A percentile compares a stretch with the other conserved stretches of the same genome.
These are phyloP conservation scores for Gracilaria gracilis DNA, from an alignment of 23 red algal species.

Conservation along the genomic window DNA sequence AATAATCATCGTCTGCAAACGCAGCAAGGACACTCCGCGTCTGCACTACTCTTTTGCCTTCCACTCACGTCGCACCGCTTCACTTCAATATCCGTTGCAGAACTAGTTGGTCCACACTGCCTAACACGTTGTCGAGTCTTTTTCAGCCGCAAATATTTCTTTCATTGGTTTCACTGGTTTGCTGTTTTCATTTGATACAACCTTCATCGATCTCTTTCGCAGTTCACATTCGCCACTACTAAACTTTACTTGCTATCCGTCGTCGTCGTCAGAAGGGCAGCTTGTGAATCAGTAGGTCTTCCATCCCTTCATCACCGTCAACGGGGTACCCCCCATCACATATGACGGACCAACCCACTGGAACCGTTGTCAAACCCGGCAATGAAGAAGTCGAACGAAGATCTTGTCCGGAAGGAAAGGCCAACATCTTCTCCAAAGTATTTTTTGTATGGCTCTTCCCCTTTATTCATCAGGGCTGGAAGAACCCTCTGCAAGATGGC, in stretches of 20 bases:
- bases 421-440: conserved; percentile 45
- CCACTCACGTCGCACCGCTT: not conserved
- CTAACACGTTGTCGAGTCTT: too few species aligned
- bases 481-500: conserved; percentile 68
- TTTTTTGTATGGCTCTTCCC: conserved; percentile 76
- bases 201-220: not conserved
- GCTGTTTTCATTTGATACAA: not conserved
- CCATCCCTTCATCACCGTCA: too few species aligned
- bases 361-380: conserved; percentile 36
- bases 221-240: not conserved
- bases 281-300: too few species aligned
- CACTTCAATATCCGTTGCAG: not conserved
- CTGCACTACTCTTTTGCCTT: not conserved
- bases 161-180: not conserved
- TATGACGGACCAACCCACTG: conserved; percentile 4
- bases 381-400: not conserved
- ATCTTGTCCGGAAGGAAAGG: conserved; percentile 45
- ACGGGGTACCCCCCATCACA: not conserved
- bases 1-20: too few species aligned
- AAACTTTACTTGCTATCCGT: too few species aligned
- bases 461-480: conserved; percentile 79
- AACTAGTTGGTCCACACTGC: too few species aligned
- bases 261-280: too few species aligned
- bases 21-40: too few species aligned
- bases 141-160: not conserved